Evolutionary conservation across 2,329 filamentous ascomycete species (phyloP).

Genomic region (Colletotrichum scovillei): DNA sequence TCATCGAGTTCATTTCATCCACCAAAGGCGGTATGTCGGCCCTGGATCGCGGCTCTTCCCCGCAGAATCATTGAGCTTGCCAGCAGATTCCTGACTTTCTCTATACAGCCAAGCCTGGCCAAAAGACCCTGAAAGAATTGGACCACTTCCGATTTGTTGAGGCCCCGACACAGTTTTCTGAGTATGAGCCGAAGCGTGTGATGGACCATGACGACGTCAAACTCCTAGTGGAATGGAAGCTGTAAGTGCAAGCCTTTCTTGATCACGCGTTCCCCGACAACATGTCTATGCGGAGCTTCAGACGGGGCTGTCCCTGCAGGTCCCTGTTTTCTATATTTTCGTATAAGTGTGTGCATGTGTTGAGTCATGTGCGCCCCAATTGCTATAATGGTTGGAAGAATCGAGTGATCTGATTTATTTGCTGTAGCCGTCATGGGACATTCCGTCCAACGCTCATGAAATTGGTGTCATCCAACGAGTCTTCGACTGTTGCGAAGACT

Average conservation of each 20-base stretch:
- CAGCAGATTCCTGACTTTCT: constrained; percentile 11
- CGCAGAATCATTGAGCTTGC: constrained; percentile 26
- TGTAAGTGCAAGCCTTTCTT: constrained; percentile 59
- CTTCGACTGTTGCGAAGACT: constrained; percentile 55
- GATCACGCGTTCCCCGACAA: neutral
- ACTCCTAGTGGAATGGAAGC: constrained; percentile 76
- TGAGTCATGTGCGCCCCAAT: neutral
- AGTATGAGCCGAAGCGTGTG: constrained; percentile 44
- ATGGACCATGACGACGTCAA: constrained; percentile 70
- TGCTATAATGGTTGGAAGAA: neutral
- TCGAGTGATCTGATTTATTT: neutral
- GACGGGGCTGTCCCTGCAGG: neutral
- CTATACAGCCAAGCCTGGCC: constrained; percentile 57
- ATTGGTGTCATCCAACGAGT: constrained; percentile 70
- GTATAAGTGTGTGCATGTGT: neutral
- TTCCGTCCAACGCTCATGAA: constrained; percentile 72
- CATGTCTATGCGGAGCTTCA: neutral
- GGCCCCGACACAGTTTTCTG: constrained; percentile 59
- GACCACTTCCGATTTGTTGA: constrained; percentile 70
- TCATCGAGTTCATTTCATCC: constrained; percentile 56
- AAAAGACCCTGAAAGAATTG: constrained; percentile 65
- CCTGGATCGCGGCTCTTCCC: constrained; percentile 10
- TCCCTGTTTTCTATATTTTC: neutral
- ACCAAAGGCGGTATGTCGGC: constrained; percentile 55
- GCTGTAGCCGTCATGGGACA: constrained; percentile 66